Evolutionary conservation across 345 rosid species (phyloP), one percentile per base, ranked within the genome.

Genomic region (Punica granatum): DNA sequence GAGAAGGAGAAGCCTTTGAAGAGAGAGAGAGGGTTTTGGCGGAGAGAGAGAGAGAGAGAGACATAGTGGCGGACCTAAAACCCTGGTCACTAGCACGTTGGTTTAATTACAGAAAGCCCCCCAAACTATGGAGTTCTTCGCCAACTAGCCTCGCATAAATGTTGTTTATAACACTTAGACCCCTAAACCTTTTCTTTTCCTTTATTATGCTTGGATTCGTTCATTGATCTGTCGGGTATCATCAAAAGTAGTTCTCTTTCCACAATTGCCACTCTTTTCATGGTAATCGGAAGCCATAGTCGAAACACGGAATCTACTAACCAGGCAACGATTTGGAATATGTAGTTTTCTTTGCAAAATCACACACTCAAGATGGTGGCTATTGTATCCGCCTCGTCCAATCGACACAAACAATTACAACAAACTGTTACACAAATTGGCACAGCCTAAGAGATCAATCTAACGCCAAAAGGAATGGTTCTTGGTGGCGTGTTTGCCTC

Each of bases 391-490:
- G 58, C 4, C 26, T 8, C 23, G 58, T 51, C 58, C 30, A n/a
- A 13, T 30, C 18, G 34, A 30, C 34, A 11, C 34, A 28, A 26
- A 56, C 33, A 28, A 56, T 4, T 56, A 56, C 34, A 13, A 30
- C 61, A 56, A 56, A 13, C 61, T 56, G 26, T 28, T 10, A 56
- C 61, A 56, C 61, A 56, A 10, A 56, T n/a, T 51, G 14, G 2
- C 33, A 56, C 18, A 26, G 15, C 33, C 61, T 10, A 30, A 30
- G 34, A 56, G 18, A 4, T 12, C 6, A 30, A 56, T 37, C 48
- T 63, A 63, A 75, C 83, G 64, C 98, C 98, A 93, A 54, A 82
- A 74, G 8, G 88, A 85, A 15, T 74, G 69, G 73, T 83, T 69
- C 70, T 84, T 88, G 26, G 88, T 79, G n/a, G 81, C 78, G 41